These are phyloP conservation scores for Euphorbia schlechtendalii DNA, from an alignment of 441 rosid genomes.

Conservation along the genomic window DNA sequence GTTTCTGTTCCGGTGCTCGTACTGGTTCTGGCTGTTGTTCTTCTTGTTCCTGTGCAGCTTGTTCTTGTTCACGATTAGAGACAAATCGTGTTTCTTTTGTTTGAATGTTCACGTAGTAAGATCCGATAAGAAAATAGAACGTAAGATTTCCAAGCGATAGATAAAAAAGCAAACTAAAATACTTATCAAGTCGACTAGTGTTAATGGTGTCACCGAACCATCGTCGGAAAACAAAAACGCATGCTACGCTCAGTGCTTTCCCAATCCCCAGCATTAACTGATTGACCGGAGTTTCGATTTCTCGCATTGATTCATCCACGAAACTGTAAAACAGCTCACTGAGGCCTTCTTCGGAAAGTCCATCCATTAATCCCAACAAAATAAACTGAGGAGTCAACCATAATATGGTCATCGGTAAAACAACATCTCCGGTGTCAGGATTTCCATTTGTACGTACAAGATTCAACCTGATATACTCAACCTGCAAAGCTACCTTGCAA, in stretches of 20 bases:
- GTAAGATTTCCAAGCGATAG: neutral
- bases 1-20: too few relatives aligned
- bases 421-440: neutral
- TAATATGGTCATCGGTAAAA: neutral
- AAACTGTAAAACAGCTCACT: neutral
- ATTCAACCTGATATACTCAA: neutral
- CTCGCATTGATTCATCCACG: neutral
- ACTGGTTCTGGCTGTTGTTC: too few relatives aligned
- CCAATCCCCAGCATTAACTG: conserved; percentile 1
- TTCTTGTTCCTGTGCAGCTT: too few relatives aligned
- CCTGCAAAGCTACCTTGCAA: neutral
- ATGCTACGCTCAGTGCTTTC: neutral
- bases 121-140: neutral
- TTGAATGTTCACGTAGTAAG: neutral
- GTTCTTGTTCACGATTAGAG: too few relatives aligned
- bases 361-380: neutral
- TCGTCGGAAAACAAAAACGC: neutral
- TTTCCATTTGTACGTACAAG: neutral
- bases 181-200: neutral
- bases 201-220: neutral
- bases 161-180: neutral
- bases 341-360: conserved; percentile 6
- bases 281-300: neutral
- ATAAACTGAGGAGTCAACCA: conserved; percentile 2
- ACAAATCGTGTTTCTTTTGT: neutral